Evolutionary conservation across 148 eudicot species (phyloP), one percentile per base, ranked within the genome.

Genomic region (Nepenthes gracilis): DNA sequence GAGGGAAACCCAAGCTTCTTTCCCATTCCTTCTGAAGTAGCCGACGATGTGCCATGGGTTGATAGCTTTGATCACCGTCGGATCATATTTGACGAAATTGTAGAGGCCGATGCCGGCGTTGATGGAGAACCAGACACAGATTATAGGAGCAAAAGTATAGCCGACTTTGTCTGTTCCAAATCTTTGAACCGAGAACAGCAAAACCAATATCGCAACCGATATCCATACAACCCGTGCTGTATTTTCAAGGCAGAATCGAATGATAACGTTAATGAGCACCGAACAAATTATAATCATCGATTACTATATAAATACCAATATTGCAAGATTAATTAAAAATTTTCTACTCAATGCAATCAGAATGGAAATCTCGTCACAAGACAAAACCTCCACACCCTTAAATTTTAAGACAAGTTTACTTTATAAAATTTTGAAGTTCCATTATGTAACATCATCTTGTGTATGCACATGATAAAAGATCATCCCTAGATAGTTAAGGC

Each of bases 161-260:
- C 84, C 84, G 0, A 76, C 78, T 77, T 77, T 80, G 47, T 80
- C 81, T 1, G 81, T 80, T 55, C 81, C 84, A 33, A 70, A 68
- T 66, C 76, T 68, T 60, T 78, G 82, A n/a, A 63, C 36, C 36
- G 66, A 67, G 71, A 78, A 78, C 9, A 78, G 67, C 36, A 68
- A 12, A 23, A 76, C 35, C 5, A 70, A 23, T 7, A 76, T 70
- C 2, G 64, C 74, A 4, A 72, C 74, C 12, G 80, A 67, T 67
- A 71, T 70, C 75, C 78, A 62, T 12, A 80, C 70, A 36, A 76
- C 79, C 12, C 62, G 47, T 6, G 67, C 77, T 79, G 43, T 51
- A 37, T 23, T 23, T 23, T 40, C 64, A 54, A 38, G 2, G 36
- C 1, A 53, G 14, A 9, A 68, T 5, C 48, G 11, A 45, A 23